Percentiles rank a stretch among this genome's conserved stretches.
phyloP scores from a whole-genome alignment of 1,284 basidiomycete genomes.

The Porodaedalea pini region DNA sequence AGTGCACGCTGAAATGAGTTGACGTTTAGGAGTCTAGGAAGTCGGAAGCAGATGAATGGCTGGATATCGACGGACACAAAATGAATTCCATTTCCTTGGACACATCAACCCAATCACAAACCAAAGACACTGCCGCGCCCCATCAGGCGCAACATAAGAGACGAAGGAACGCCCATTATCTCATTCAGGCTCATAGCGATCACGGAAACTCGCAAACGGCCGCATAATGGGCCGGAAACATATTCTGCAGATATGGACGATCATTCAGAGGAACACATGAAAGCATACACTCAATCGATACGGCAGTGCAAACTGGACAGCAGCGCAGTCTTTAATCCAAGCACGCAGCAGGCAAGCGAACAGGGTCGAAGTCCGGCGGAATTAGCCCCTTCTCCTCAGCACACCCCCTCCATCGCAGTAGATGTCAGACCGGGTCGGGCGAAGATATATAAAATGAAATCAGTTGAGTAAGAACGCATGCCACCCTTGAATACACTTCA shows the following conservation, averaged over 20 bases:
- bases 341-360: neutral
- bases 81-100: conserved; percentile 8
- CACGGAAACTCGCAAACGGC: neutral
- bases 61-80: neutral
- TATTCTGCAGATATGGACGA: neutral
- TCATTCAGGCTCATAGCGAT: neutral
- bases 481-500: neutral
- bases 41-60: neutral
- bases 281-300: conserved; percentile 5
- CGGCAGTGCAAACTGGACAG: neutral
- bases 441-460: conserved; percentile 1
- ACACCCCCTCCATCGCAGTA: neutral
- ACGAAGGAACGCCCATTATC: neutral
- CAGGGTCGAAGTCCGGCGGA: neutral
- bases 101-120: neutral
- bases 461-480: neutral
- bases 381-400: neutral
- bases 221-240: neutral
- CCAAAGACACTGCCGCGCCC: neutral
- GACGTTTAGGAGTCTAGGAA: neutral
- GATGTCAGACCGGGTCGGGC: neutral
- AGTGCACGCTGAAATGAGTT: too few relatives aligned
- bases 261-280: neutral
- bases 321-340: too few relatives aligned
- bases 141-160: neutral